phyloP scores from a whole-genome alignment of 768 basidiomycete genomes.

The Suillus alpinus region DNA sequence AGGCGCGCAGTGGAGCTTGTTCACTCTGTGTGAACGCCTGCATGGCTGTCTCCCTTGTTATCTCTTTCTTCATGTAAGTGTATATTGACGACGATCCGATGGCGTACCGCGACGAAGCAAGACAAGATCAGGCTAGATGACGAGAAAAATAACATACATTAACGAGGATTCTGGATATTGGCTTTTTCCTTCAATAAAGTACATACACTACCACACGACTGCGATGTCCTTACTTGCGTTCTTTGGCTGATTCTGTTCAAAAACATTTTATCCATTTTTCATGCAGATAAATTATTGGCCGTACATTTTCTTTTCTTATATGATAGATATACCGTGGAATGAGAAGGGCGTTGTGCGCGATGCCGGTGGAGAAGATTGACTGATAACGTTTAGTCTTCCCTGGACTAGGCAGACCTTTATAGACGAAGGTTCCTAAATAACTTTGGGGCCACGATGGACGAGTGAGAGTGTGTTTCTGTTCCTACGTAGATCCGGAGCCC shows the following conservation, averaged over 20 bases:
- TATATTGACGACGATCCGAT: not conserved
- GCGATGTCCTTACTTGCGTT: not conserved
- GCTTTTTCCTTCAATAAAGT: not conserved
- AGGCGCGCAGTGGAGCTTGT: constrained; percentile 75
- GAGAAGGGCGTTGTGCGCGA: not conserved
- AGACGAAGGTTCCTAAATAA: too few relatives aligned
- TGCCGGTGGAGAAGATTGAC: too few relatives aligned
- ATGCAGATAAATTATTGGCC: not conserved
- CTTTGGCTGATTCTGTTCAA: not conserved
- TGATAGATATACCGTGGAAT: not conserved
- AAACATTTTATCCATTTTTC: not conserved
- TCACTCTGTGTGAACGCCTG: constrained; percentile 24
- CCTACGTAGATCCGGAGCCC: not conserved
- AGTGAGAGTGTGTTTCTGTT: too few relatives aligned
- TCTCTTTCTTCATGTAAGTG: not conserved
- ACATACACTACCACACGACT: not conserved
- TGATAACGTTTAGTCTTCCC: too few relatives aligned
- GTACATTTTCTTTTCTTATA: not conserved
- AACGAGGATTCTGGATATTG: not conserved
- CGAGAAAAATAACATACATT: not conserved
- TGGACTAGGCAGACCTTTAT: too few relatives aligned
- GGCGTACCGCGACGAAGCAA: not conserved
- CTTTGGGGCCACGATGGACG: too few relatives aligned
- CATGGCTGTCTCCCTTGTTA: not conserved
- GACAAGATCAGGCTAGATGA: not conserved